Conservation (phyloP, 179 eudicot genomes). For the Kewa caespitosa region DNA sequence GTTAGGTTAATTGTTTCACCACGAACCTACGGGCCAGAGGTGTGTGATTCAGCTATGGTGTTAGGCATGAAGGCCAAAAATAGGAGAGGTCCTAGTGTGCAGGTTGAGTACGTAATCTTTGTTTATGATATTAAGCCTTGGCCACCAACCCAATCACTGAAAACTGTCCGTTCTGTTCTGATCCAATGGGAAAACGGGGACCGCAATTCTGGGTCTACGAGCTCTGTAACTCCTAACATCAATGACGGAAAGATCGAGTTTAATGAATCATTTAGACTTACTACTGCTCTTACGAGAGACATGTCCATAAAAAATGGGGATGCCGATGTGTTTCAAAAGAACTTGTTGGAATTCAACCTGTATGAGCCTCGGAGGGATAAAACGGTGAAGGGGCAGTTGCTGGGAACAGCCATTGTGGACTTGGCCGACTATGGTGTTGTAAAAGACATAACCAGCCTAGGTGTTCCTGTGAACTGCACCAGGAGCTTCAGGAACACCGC, state of each 20-base stretch:
- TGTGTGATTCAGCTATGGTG: slow-evolving; percentile 43
- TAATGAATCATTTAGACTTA: slow-evolving; percentile 71
- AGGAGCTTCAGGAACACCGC: slow-evolving; percentile 62
- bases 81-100: slow-evolving; percentile 65
- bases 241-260: slow-evolving; percentile 73
- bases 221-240: slow-evolving; percentile 57
- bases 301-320: slow-evolving; percentile 59
- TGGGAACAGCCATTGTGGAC: slow-evolving; percentile 78
- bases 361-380: slow-evolving; percentile 87
- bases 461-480: slow-evolving; percentile 64
- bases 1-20: neutral
- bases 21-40: neutral
- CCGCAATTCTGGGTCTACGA: slow-evolving; percentile 63
- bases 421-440: slow-evolving; percentile 77
- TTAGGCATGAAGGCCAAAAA: slow-evolving; percentile 63
- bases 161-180: slow-evolving; percentile 61
- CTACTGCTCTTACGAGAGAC: slow-evolving; percentile 53
- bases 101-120: slow-evolving; percentile 61
- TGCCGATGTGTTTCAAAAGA: slow-evolving; percentile 57
- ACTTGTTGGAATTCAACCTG: slow-evolving; percentile 74
- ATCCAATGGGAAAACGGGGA: slow-evolving; percentile 91
- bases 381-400: slow-evolving; percentile 68
- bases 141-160: slow-evolving; percentile 90
- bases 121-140: slow-evolving; percentile 90
- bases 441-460: slow-evolving; percentile 43